Base-by-base conservation (phyloP, 2,329 filamentous ascomycete species). In the Nemania sp. region DNA sequence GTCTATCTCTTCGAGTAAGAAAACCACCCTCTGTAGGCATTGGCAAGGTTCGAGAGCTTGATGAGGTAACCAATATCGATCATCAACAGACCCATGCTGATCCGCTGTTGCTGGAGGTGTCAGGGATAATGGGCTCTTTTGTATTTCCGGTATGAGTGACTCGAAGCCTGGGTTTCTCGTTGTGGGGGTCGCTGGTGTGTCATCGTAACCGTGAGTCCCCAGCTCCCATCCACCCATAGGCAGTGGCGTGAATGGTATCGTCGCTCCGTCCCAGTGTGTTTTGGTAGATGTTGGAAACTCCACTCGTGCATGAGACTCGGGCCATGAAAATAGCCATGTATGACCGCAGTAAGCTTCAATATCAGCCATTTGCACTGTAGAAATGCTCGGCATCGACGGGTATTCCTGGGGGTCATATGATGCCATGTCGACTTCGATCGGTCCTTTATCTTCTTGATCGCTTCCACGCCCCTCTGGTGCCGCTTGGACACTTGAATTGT, bases 1-100 rank as follows among this genome's bases (percentile, higher is more conserved):
- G 20, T 56, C 43, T 28, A 56, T 26, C 39, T 56, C 53, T 23
- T 56, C 48, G 3, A 56, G 26, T 6, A 56, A 5, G 26, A 48
- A 52, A 8, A 52, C 31, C 2, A 56, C 48, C 11, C 37, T 31
- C 22, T 52, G 53, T 19, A 56, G 26, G 20, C 53, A 56, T 17
- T 48, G 53, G 9, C 49, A 55, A 17, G 52, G 30, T 23, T 42
- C 47, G 6, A 3, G 34, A 9, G 41, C 24, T 20, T 42, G 52
- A 14, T 24, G 31, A 15, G 19, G 41, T 14, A 31, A 14, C 41
- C 47, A 55, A 20, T 42, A 9, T 22, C 22, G 20, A 17, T 37
- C 23, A 9, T 49, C 51, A n/a, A n/a, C n/a, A 6, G 14, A 9
- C 6, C 43, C 8, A 24, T 30, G 34, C 9, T 52, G 42, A 11